A percentile compares a stretch with the other conserved stretches of the same genome.
Conservation (phyloP, 352 stramenopile species). For the Globisporangium yorkense region DNA sequence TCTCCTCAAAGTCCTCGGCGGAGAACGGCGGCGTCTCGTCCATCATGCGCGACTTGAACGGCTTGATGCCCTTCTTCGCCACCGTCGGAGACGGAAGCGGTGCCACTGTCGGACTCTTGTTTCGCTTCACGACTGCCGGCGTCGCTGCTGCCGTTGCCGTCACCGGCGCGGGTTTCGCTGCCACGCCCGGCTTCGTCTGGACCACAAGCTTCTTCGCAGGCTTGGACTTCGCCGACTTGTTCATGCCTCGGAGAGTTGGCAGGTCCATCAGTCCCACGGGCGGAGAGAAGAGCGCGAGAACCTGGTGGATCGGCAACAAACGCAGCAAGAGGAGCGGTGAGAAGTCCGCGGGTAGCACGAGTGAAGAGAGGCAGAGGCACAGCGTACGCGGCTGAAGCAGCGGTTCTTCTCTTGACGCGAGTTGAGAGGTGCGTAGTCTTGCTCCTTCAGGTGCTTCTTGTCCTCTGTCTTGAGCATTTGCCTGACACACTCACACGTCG, state of each 20-base stretch:
- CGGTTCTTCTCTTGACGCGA: constrained; percentile 81
- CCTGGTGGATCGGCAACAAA: constrained; percentile 14
- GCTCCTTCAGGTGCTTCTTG: constrained; percentile 81
- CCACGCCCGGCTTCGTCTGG: background rate
- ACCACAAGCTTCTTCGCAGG: constrained; percentile 32
- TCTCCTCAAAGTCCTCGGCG: constrained; percentile 67
- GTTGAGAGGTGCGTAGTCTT: constrained; percentile 66
- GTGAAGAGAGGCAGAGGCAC: background rate
- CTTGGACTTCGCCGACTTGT: constrained; percentile 64
- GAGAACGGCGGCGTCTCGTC: constrained; percentile 53
- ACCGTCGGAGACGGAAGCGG: constrained; percentile 15
- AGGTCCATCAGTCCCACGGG: constrained; percentile 56
- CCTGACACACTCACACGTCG: constrained; percentile 15
- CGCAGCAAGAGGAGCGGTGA: constrained; percentile 1
- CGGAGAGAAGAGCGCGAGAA: constrained; percentile 44
- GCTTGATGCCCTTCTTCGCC: constrained; percentile 56
- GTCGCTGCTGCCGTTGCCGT: constrained; percentile 12
- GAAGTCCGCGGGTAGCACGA: background rate
- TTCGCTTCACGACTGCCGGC: constrained; percentile 32
- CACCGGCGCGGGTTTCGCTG: constrained; percentile 9
- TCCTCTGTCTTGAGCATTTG: constrained; percentile 89
- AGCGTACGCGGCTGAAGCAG: constrained; percentile 65
- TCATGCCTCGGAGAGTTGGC: constrained; percentile 56
- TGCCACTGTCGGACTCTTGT: constrained; percentile 10
- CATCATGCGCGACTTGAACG: constrained; percentile 79